Evolutionary conservation across 148 eudicot species (phyloP).

Genomic region (Amaranthus cruentus): DNA sequence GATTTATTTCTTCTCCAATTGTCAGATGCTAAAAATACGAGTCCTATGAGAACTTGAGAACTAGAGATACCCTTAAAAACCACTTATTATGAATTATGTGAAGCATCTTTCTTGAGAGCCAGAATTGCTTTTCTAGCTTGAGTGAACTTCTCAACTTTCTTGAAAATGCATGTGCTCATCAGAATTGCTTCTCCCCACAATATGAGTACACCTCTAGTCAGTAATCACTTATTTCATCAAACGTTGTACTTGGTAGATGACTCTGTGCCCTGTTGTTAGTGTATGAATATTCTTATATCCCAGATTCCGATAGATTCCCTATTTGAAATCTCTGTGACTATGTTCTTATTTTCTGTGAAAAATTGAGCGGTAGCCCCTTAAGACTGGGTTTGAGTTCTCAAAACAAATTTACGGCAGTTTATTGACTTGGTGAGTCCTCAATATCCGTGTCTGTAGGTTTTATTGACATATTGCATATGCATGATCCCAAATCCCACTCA

Average conservation of each 20-base stretch:
- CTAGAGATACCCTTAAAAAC: not conserved
- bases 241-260: not conserved
- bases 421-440: not conserved
- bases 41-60: not conserved
- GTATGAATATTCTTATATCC: not conserved
- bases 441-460: not conserved
- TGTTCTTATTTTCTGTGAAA: not conserved
- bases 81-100: not conserved
- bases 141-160: conserved; percentile 2
- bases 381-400: not conserved
- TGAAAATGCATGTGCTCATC: not conserved
- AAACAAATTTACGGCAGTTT: not conserved
- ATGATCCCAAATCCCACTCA: not conserved
- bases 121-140: not conserved
- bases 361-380: not conserved
- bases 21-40: not conserved
- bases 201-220: not conserved
- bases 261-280: not conserved
- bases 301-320: not conserved
- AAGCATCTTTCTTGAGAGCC: not conserved
- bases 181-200: not conserved
- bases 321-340: not conserved
- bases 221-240: not conserved
- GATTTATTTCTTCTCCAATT: not conserved
- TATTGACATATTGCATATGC: not conserved